A percentile compares a stretch with the other conserved stretches of the same genome.
Evolutionary conservation across 306 rosid genomes (phyloP).

Genomic region (Prosopis cineraria): DNA sequence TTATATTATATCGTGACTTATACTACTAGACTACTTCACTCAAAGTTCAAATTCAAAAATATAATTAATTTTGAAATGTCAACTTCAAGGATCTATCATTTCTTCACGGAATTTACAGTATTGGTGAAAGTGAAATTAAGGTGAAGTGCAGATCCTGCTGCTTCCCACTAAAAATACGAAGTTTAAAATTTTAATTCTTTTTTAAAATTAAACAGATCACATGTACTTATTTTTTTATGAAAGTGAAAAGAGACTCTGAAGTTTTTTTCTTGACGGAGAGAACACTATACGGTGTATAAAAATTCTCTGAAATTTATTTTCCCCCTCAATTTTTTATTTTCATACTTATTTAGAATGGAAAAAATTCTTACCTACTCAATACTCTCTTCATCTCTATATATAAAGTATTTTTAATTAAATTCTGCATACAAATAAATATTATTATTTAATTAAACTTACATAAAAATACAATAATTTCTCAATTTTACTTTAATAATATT

Average conservation of each 20-base stretch:
- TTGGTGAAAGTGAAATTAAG: neutral
- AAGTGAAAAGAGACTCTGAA: neutral
- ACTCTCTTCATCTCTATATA: too few relatives aligned
- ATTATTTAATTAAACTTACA: too few relatives aligned
- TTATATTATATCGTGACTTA: too few relatives aligned
- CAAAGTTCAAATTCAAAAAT: too few relatives aligned
- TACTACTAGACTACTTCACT: too few relatives aligned
- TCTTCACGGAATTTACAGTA: neutral
- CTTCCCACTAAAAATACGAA: neutral
- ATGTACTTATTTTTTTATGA: neutral
- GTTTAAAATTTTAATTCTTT: neutral
- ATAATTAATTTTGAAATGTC: neutral
- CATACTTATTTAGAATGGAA: too few relatives aligned
- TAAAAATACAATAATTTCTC: too few relatives aligned
- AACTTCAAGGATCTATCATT: neutral
- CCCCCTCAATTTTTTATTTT: too few relatives aligned
- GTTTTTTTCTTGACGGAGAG: neutral
- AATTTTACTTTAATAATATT: too few relatives aligned
- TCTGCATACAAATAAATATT: too few relatives aligned
- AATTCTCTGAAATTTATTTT: neutral
- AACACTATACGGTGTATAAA: neutral
- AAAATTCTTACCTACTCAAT: too few relatives aligned
- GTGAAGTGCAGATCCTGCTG: neutral
- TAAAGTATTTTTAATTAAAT: too few relatives aligned
- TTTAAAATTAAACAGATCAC: neutral